Evolutionary conservation across 2,329 filamentous ascomycete genomes (phyloP).

Genomic region (Thyridium curvatum): DNA sequence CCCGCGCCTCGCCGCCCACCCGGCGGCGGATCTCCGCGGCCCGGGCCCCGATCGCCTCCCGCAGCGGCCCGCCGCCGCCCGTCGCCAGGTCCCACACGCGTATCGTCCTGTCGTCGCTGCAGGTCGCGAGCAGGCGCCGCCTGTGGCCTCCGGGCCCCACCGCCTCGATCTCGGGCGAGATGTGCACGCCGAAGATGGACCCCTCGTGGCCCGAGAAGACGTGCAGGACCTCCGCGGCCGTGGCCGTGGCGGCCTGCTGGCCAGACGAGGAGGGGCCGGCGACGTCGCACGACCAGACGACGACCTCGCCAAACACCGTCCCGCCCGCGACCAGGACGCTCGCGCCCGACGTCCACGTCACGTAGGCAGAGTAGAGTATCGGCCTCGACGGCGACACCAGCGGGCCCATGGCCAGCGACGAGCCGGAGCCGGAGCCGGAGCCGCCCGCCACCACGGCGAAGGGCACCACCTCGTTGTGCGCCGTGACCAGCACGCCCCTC

Average conservation of each 20-base stretch:
- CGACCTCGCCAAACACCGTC: conserved; percentile 89
- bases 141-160: conserved; percentile 29
- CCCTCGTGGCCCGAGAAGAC: conserved; percentile 72
- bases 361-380: conserved; percentile 79
- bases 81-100: conserved; percentile 72
- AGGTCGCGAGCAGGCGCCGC: conserved; percentile 72
- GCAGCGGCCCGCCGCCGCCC: conserved; percentile 20
- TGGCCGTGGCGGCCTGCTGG: background rate
- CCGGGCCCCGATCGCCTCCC: conserved; percentile 2
- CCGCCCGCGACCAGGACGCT: conserved; percentile 74
- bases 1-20: conserved; percentile 30
- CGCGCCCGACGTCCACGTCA: conserved; percentile 45
- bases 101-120: conserved; percentile 90
- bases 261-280: conserved; percentile 1
- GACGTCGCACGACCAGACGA: conserved; percentile 74
- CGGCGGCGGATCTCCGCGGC: background rate
- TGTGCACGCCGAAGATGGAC: conserved; percentile 83
- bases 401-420: conserved; percentile 5
- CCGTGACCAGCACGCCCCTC: conserved; percentile 63
- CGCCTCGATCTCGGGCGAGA: conserved; percentile 52
- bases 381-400: conserved; percentile 65
- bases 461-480: conserved; percentile 74
- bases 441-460: conserved; percentile 28
- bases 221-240: conserved; percentile 35
- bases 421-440: no score